Conservation (phyloP, 164 flowering plant genomes). For the Aristolochia californica region DNA sequence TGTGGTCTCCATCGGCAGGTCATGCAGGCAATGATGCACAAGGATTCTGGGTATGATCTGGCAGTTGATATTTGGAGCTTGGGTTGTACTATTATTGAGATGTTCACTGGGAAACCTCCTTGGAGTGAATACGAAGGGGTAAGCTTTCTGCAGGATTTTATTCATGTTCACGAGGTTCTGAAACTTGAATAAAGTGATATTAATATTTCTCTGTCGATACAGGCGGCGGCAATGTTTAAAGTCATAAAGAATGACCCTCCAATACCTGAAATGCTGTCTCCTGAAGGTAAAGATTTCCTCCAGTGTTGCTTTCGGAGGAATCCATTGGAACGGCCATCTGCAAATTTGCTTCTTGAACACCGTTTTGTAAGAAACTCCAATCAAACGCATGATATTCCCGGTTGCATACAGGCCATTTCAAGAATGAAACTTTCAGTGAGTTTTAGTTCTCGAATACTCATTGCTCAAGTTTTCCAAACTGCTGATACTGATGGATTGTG, state of each 20-base stretch:
- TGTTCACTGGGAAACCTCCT: slow-evolving; percentile 88
- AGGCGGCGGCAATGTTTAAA: slow-evolving; percentile 96
- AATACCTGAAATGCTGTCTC: slow-evolving; percentile 64
- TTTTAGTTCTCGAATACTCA: neutral
- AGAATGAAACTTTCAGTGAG: slow-evolving; percentile 18
- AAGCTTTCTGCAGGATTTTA: slow-evolving; percentile 10
- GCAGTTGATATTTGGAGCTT: slow-evolving; percentile 97
- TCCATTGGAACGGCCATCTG: slow-evolving; percentile 82
- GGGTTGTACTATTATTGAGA: slow-evolving; percentile 93
- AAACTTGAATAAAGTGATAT: no score
- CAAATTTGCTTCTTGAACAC: slow-evolving; percentile 60
- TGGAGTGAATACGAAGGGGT: slow-evolving; percentile 93
- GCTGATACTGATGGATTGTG: neutral
- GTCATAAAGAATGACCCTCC: slow-evolving; percentile 61
- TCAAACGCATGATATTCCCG: slow-evolving; percentile 23
- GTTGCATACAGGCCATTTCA: slow-evolving; percentile 14
- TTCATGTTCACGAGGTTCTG: neutral
- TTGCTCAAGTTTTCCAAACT: neutral
- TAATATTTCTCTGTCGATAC: slow-evolving; percentile 15
- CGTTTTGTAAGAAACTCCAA: slow-evolving; percentile 39
- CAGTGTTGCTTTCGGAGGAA: slow-evolving; percentile 66
- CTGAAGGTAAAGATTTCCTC: slow-evolving; percentile 78
- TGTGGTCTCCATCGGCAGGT: slow-evolving; percentile 5
- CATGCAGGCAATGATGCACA: slow-evolving; percentile 59
- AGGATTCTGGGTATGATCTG: slow-evolving; percentile 45